Evolutionary conservation across 768 basidiomycete species (phyloP), one percentile per base, ranked within the genome.

Genomic region (Lactifluus piperatus): DNA sequence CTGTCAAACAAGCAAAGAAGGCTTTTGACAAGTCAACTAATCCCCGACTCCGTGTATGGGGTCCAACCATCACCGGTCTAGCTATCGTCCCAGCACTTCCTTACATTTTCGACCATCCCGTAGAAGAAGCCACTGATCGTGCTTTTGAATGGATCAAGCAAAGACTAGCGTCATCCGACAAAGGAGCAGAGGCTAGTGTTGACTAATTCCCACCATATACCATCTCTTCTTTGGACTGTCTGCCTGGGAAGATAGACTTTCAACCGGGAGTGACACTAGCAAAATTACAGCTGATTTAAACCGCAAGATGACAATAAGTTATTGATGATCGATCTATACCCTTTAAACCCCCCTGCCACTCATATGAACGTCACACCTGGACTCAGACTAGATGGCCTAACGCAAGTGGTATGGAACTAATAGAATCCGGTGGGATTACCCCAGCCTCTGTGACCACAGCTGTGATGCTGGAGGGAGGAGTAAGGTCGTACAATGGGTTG

Each of bases 401-500:
- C 0, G 89, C 88, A 55, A 87, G 75, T 18, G 87, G 85, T 71
- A 92, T 88, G 39, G 87, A 86, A 66, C 86, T 84, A 64, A 94
- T 91, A 62, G 91, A 91, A 65, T 86, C 92, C 0, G 94, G 91
- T 4, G 94, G 94, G 62, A 95, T 97, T 55, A 97, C 77, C 2
- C 95, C 95, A 45, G 94, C 94, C 74, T 99, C 97, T 3, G 95
- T 97, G 55, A 97, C 93, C 24, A 99, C 91, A 18, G 90, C 95
- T 1, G 97, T 95, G 62, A 99, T 94, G 69, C 84, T 88, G 20
- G 81, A 82, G 1, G 94, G 88, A 2, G 95, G 91, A 2, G 97
- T 97, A 45, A 98, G 76, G 71, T 99, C 97, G 68, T 98, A 99
- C 13, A 97, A 72, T 6, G 95, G 88, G 70, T 88, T 91, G 62